These are phyloP conservation scores for Aspergillus candidus DNA, from an alignment of 2,329 filamentous ascomycete species.

Conservation along the genomic window DNA sequence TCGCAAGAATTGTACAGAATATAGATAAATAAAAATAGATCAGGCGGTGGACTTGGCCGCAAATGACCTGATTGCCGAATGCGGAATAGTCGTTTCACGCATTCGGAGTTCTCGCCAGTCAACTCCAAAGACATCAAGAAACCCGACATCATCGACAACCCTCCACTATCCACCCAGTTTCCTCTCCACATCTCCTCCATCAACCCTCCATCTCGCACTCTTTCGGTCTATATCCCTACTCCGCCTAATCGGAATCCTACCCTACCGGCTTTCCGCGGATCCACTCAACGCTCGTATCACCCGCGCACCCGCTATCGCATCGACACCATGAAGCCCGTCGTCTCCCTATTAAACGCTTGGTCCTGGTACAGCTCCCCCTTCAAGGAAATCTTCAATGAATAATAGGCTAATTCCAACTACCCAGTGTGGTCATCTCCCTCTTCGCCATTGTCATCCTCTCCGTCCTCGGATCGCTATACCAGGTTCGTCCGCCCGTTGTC, in stretches of 20 bases:
- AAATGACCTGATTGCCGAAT: too few relatives aligned
- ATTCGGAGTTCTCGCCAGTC: too few relatives aligned
- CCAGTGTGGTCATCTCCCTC: conserved; percentile 63
- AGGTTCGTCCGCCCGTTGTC: conserved; percentile 41
- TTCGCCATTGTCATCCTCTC: conserved; percentile 62
- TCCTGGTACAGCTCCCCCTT: conserved; percentile 63
- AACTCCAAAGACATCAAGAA: too few relatives aligned
- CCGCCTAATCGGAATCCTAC: background rate
- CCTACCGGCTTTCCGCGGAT: background rate
- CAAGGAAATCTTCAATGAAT: background rate
- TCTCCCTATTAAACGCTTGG: conserved; percentile 89
- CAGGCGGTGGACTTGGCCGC: too few relatives aligned
- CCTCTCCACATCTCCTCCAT: too few relatives aligned
- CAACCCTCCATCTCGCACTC: too few relatives aligned
- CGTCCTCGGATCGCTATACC: conserved; percentile 66
- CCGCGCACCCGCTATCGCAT: background rate
- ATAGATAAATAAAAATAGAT: too few relatives aligned
- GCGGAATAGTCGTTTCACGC: too few relatives aligned
- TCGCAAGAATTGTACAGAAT: too few relatives aligned
- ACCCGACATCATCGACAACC: too few relatives aligned
- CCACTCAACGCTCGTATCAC: conserved; percentile 1
- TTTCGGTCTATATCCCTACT: background rate
- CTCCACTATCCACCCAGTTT: too few relatives aligned
- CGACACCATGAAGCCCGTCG: conserved; percentile 82
- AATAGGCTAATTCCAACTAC: conserved; percentile 9